Evolutionary conservation across 2,329 filamentous ascomycete species (phyloP).

Genomic region (Sphaerostilbella broomeana): DNA sequence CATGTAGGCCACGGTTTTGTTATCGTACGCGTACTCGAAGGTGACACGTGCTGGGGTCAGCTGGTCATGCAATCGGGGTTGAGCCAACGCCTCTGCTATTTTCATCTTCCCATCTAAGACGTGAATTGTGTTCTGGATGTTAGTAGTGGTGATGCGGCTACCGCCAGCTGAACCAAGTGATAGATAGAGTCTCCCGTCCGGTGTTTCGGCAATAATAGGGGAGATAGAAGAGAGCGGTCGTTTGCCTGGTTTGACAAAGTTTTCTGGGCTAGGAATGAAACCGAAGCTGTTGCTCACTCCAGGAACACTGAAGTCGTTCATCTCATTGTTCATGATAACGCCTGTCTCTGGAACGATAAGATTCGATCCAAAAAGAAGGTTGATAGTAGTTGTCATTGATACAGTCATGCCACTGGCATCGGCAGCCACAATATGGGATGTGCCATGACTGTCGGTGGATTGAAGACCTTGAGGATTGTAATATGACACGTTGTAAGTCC

Average conservation of each 20-base stretch:
- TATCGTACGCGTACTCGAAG: conserved; percentile 70
- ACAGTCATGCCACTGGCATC: conserved; percentile 67
- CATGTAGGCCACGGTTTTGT: conserved; percentile 62
- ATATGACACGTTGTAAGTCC: conserved; percentile 32
- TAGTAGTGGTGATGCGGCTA: conserved; percentile 75
- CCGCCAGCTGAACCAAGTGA: conserved; percentile 75
- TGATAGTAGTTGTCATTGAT: conserved; percentile 74
- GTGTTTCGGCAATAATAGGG: conserved; percentile 67
- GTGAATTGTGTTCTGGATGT: conserved; percentile 69
- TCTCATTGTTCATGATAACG: conserved; percentile 61
- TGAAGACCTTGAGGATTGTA: conserved; percentile 43
- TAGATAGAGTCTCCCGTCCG: conserved; percentile 63
- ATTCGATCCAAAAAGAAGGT: conserved; percentile 69
- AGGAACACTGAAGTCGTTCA: conserved; percentile 73
- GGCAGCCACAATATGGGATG: conserved; percentile 59
- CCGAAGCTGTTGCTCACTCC: conserved; percentile 66
- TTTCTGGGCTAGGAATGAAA: conserved; percentile 65
- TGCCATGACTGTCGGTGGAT: conserved; percentile 56
- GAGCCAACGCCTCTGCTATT: conserved; percentile 54
- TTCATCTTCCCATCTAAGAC: conserved; percentile 62
- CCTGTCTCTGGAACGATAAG: conserved; percentile 77
- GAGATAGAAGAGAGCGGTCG: conserved; percentile 72
- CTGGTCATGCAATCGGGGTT: conserved; percentile 76
- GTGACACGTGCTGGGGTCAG: conserved; percentile 60
- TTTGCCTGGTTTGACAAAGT: conserved; percentile 72